Conservation (phyloP, 495 filamentous ascomycete species). For the Xylaria nigripes region DNA sequence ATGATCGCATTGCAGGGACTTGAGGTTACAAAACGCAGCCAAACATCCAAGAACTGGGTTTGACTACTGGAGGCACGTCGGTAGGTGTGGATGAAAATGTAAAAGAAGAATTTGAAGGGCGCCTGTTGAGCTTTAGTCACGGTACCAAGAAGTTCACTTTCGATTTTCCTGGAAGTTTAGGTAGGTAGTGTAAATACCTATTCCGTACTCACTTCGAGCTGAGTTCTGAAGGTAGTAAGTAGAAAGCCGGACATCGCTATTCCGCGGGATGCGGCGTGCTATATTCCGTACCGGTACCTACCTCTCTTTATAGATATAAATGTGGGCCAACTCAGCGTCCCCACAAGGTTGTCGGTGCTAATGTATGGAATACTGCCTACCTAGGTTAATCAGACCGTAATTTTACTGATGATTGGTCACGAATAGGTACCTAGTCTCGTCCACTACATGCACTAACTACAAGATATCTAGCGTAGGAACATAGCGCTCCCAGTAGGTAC, state of each 20-base stretch:
- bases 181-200: too few species aligned
- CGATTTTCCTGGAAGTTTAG: too few species aligned
- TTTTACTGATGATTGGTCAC: too few species aligned
- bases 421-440: too few species aligned
- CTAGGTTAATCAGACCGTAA: background rate
- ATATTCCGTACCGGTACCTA: background rate
- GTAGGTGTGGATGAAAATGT: too few species aligned
- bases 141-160: too few species aligned
- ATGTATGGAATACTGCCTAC: background rate
- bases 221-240: background rate
- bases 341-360: background rate
- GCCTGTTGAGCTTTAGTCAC: too few species aligned
- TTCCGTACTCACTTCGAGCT: too few species aligned
- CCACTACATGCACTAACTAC: too few species aligned
- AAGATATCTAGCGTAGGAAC: too few species aligned
- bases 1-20: constrained; percentile 3
- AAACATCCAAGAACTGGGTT: background rate
- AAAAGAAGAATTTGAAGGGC: too few species aligned
- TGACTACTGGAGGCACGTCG: background rate
- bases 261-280: constrained; percentile 9
- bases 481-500: too few species aligned
- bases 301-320: background rate
- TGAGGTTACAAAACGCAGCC: background rate
- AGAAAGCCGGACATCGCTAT: background rate
- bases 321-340: background rate